Evolutionary conservation across 169 alveolate species (phyloP).

Genomic region (Theileria annulata): DNA sequence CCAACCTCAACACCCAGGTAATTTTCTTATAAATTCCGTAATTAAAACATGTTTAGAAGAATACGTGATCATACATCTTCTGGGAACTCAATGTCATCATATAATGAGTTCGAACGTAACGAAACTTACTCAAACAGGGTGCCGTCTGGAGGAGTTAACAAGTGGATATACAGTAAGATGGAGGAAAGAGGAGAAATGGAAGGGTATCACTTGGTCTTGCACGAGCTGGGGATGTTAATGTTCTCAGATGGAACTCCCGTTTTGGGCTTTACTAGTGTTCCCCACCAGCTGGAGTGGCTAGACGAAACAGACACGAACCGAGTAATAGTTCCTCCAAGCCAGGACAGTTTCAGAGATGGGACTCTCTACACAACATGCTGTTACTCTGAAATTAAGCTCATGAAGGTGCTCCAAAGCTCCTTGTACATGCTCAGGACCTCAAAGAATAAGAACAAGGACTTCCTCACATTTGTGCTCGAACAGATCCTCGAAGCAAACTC

Average conservation of each 20-base stretch:
- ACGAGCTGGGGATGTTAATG: slow-evolving; percentile 48
- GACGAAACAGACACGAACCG: slow-evolving; percentile 69
- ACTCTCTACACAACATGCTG: slow-evolving; percentile 76
- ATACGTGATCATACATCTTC: slow-evolving; percentile 11
- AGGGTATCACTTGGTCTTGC: slow-evolving; percentile 43
- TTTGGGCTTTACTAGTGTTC: slow-evolving; percentile 44
- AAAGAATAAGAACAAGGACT: slow-evolving; percentile 41
- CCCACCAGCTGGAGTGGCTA: slow-evolving; percentile 72
- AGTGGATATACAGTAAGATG: slow-evolving; percentile 67
- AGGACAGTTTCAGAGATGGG: slow-evolving; percentile 78
- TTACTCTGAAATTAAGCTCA: slow-evolving; percentile 70
- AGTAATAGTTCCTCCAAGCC: slow-evolving; percentile 73
- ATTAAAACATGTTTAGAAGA: neutral
- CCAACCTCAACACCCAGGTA: neutral
- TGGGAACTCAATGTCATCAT: slow-evolving; percentile 17
- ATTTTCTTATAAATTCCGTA: neutral
- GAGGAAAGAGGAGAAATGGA: slow-evolving; percentile 69
- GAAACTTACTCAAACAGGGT: slow-evolving; percentile 31
- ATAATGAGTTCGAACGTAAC: slow-evolving; percentile 23
- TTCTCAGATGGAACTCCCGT: slow-evolving; percentile 37
- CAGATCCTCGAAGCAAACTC: slow-evolving; percentile 71
- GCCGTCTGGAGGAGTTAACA: slow-evolving; percentile 57
- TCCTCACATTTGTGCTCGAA: slow-evolving; percentile 54
- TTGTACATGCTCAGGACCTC: slow-evolving; percentile 51
- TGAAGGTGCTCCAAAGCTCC: slow-evolving; percentile 69